Evolutionary conservation across 2,329 filamentous ascomycete species (phyloP), one percentile per base, ranked within the genome.

Genomic region (Stemphylium vesicarium): DNA sequence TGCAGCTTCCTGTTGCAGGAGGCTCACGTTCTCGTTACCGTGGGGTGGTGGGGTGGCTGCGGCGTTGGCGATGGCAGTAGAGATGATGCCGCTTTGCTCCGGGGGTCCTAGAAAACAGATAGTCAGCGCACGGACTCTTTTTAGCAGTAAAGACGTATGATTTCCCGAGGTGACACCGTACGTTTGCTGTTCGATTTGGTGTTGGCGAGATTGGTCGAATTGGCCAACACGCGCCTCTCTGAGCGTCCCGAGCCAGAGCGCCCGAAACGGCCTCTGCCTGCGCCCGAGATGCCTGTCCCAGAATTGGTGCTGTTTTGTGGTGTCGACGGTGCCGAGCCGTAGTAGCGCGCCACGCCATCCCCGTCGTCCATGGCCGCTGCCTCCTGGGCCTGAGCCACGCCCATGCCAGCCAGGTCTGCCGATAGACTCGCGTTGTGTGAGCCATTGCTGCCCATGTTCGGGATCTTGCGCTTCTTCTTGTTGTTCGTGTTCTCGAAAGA

Each of bases 381-480:
- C 39, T 80, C 78, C 26, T 81, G 78, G 45, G 75, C 74, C 7
- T 80, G 77, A 42, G 55, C 79, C 42, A 88, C 80, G 39, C 84
- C 85, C 82, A 89, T 84, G 65, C 81, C 85, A 36, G 86, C 84
- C 74, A 89, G 80, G 62, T 89, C 87, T 24, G 84, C 82, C 13
- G 85, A 86, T 46, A 90, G 75, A 52, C 80, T 79, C 33, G 66
- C 62, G 60, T 86, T 81, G 69, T 86, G 84, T 59, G 81, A 77
- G 50, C 79, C 84, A 12, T 87, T 81, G 66, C 91, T 90, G 15
- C 91, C 90, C 9, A 91, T 92, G 0, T 92, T 92, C 0, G 95
- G 95, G 33, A 99, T 98, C 78, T 99, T 99, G 64, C 95, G 86
- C 77, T 99, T 98, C 81, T 98, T 99, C 78, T 99, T 99, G 74